Percentiles rank a stretch among this genome's conserved stretches.
These are phyloP conservation scores for Termitomyces bulborhizus DNA, from an alignment of 768 basidiomycete genomes.

Conservation along the genomic window DNA sequence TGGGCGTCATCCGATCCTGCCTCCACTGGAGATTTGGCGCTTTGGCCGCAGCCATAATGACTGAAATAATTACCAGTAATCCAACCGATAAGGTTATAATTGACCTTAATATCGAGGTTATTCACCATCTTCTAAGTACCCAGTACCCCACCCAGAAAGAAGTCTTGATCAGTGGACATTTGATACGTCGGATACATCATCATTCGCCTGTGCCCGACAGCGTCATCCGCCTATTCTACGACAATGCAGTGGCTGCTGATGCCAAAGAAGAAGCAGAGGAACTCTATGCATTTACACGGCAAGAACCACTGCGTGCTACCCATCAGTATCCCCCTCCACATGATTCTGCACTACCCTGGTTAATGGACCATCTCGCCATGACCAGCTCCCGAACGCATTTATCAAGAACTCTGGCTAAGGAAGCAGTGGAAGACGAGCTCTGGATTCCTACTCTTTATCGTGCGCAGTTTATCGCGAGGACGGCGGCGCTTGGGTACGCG, in stretches of 20 bases:
- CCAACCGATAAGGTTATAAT: conserved; percentile 19
- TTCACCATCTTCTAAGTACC: conserved; percentile 34
- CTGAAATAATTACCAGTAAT: conserved; percentile 17
- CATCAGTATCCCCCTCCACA: conserved; percentile 46
- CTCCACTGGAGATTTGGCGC: conserved; percentile 48
- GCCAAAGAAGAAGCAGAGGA: conserved; percentile 29
- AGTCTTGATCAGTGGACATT: conserved; percentile 30
- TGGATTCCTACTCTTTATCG: conserved; percentile 38
- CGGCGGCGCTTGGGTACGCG: conserved; percentile 43
- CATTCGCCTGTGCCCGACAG: conserved; percentile 33
- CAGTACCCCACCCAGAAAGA: conserved; percentile 22
- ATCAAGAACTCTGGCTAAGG: conserved; percentile 41
- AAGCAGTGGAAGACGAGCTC: conserved; percentile 36
- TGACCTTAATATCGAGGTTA: conserved; percentile 34
- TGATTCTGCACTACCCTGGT: conserved; percentile 39
- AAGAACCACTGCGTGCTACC: conserved; percentile 19
- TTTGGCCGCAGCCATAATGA: conserved; percentile 35
- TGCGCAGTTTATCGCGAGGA: conserved; percentile 40
- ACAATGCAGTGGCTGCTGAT: conserved; percentile 23
- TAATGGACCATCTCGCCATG: conserved; percentile 40
- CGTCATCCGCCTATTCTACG: conserved; percentile 43
- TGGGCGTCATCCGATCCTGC: conserved; percentile 45
- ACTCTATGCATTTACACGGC: conserved; percentile 43
- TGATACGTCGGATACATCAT: conserved; percentile 35
- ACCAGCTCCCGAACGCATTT: conserved; percentile 36